Evolutionary conservation across 331 rosid genomes (phyloP).

Genomic region (Arachis monticola): DNA sequence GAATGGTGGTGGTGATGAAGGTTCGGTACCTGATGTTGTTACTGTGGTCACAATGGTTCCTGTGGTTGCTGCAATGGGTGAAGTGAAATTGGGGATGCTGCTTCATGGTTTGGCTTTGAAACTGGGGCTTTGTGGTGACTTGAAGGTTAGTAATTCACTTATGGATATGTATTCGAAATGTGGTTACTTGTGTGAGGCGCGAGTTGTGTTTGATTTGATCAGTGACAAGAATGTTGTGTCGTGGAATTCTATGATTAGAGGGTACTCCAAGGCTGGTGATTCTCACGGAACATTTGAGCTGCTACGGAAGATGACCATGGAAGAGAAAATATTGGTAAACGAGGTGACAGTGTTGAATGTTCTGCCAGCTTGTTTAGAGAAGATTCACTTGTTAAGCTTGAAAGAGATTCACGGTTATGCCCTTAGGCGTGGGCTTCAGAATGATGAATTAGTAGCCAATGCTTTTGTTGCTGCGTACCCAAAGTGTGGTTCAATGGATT

Average conservation of each 20-base stretch:
- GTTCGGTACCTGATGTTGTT: constrained; percentile 72
- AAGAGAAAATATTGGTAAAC: constrained; percentile 53
- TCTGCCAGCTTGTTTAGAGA: constrained; percentile 67
- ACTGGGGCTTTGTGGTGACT: constrained; percentile 55
- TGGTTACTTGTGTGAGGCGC: constrained; percentile 57
- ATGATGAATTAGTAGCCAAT: constrained; percentile 69
- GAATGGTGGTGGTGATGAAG: constrained; percentile 45
- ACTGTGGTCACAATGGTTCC: constrained; percentile 77
- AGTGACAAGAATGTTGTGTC: constrained; percentile 69
- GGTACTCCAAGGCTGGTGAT: constrained; percentile 69
- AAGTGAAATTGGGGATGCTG: constrained; percentile 56
- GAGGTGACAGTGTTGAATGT: constrained; percentile 74
- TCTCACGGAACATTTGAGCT: constrained; percentile 54
- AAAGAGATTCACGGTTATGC: constrained; percentile 80
- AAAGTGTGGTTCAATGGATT: constrained; percentile 61
- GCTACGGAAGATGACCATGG: constrained; percentile 63
- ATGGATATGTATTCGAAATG: constrained; percentile 85
- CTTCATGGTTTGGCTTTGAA: constrained; percentile 85
- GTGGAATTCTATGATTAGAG: constrained; percentile 87
- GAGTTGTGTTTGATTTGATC: constrained; percentile 52
- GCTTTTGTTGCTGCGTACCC: constrained; percentile 77
- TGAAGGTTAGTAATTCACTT: constrained; percentile 72
- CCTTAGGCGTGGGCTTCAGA: constrained; percentile 56
- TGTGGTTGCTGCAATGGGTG: constrained; percentile 58
- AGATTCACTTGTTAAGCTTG: constrained; percentile 54